Conservation (phyloP, 306 rosid species). For the Lotus japonicus region DNA sequence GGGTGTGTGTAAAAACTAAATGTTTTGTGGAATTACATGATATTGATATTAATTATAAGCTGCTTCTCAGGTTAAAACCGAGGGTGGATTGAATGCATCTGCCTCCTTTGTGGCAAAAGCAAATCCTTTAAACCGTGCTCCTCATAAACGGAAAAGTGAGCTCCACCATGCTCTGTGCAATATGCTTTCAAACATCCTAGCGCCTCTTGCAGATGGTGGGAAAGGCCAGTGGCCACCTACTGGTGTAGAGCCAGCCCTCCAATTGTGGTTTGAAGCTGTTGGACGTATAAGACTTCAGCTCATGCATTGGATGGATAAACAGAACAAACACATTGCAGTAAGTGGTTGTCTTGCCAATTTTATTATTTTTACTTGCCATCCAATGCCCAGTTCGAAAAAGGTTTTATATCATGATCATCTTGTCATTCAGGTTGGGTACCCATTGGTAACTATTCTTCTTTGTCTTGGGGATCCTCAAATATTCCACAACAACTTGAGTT, state of each 20-base stretch:
- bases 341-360: conserved; percentile 25
- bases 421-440: conserved; percentile 78
- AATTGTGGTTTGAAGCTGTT: conserved; percentile 96
- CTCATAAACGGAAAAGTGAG: conserved; percentile 97
- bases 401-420: not conserved
- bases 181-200: conserved; percentile 95
- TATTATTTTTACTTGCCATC: conserved; percentile 3
- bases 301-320: conserved; percentile 95
- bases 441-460: conserved; percentile 91
- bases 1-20: conserved; percentile 53
- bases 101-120: conserved; percentile 99
- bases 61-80: conserved; percentile 82
- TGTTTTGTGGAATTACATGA: conserved; percentile 19
- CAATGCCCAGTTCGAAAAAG: not conserved
- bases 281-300: conserved; percentile 84
- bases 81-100: conserved; percentile 97
- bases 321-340: conserved; percentile 96
- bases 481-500: conserved; percentile 70
- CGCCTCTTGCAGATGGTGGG: conserved; percentile 98
- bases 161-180: conserved; percentile 94
- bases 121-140: conserved; percentile 88
- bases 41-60: conserved; percentile 27
- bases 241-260: conserved; percentile 94
- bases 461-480: conserved; percentile 96
- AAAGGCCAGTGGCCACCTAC: conserved; percentile 98